These are phyloP conservation scores for Talaromyces adpressus DNA, from an alignment of 495 filamentous ascomycete genomes.

Conservation along the genomic window DNA sequence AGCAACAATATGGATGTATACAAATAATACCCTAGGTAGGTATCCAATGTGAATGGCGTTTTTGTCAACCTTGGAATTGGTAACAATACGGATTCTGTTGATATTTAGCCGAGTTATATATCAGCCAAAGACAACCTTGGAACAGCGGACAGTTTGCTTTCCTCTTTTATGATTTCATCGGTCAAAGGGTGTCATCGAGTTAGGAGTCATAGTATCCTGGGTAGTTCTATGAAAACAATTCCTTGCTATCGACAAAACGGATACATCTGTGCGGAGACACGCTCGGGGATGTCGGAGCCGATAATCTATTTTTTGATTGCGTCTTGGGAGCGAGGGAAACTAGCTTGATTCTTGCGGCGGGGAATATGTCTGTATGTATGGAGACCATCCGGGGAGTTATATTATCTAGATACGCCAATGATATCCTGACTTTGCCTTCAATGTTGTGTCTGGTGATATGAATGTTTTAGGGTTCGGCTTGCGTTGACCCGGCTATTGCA, in stretches of 20 bases:
- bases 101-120: neutral
- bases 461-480: neutral
- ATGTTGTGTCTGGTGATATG: too few species aligned
- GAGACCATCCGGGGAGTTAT: neutral
- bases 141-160: neutral
- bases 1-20: neutral
- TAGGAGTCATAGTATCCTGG: neutral
- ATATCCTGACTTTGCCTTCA: neutral
- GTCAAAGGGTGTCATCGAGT: too few species aligned
- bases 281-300: neutral
- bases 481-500: neutral
- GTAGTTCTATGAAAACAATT: neutral
- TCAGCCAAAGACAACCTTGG: neutral
- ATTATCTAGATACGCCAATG: neutral
- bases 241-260: neutral
- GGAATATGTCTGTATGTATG: neutral
- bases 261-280: neutral
- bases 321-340: neutral
- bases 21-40: neutral
- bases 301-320: neutral
- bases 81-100: neutral
- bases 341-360: neutral
- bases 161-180: neutral
- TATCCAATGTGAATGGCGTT: neutral
- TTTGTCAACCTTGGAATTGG: too few species aligned